Conservation (phyloP, 768 basidiomycete genomes). For the Tulasnella sp. region DNA sequence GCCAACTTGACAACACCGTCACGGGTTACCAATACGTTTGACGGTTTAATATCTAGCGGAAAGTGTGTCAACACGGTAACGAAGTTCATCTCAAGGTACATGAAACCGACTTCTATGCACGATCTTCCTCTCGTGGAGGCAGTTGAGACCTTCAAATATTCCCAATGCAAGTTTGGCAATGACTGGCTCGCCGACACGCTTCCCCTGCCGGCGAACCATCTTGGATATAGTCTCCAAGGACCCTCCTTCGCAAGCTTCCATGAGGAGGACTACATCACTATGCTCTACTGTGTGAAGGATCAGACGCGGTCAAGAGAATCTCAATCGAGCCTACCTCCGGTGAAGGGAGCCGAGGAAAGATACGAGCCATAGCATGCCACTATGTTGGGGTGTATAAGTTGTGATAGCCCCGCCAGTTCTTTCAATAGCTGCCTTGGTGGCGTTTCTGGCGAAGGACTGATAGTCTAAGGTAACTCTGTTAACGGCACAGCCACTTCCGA, state of each 20-base stretch:
- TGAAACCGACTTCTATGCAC: conserved; percentile 56
- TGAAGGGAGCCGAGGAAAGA: no score
- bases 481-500: no score
- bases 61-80: not conserved
- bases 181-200: conserved; percentile 72
- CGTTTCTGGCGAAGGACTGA: no score
- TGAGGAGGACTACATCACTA: conserved; percentile 93
- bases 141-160: conserved; percentile 84
- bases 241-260: conserved; percentile 71
- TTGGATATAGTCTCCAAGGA: conserved; percentile 83
- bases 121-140: conserved; percentile 79
- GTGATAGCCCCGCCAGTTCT: no score
- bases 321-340: no score
- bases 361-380: no score
- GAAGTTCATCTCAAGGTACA: not conserved
- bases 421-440: no score
- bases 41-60: conserved; percentile 68
- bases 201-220: conserved; percentile 65
- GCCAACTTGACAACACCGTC: conserved; percentile 84
- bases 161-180: conserved; percentile 88
- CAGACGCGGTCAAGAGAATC: no score
- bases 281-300: no score
- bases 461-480: no score
- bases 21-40: conserved; percentile 78
- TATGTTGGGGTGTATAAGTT: no score